A percentile compares a stretch with the other conserved stretches of the same genome.
Evolutionary conservation across 768 basidiomycete genomes (phyloP).

Genomic region (Termitomyces sp.): DNA sequence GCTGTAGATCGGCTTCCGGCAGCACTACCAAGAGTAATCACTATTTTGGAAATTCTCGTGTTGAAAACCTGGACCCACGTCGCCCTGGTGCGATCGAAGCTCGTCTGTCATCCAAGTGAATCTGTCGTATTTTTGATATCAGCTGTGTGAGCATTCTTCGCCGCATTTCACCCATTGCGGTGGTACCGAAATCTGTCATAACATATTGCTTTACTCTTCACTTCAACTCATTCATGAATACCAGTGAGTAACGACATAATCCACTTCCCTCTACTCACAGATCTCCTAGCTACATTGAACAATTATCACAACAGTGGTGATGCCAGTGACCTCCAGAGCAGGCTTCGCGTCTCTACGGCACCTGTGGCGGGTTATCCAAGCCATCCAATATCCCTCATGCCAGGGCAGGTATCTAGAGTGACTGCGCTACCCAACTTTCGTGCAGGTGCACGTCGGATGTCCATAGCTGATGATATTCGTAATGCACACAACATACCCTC

Average conservation of each 20-base stretch:
- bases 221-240: slow-evolving; percentile 4
- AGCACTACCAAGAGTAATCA: neutral
- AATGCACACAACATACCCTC: slow-evolving; percentile 8
- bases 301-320: neutral
- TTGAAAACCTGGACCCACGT: neutral
- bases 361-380: slow-evolving; percentile 17
- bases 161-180: neutral
- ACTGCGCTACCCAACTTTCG: slow-evolving; percentile 19
- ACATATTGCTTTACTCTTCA: neutral
- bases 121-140: neutral
- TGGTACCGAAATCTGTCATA: neutral
- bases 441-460: slow-evolving; percentile 9
- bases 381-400: slow-evolving; percentile 17
- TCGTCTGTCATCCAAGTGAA: neutral
- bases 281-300: slow-evolving; percentile 12
- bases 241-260: slow-evolving; percentile 4
- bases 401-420: slow-evolving; percentile 14
- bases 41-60: neutral
- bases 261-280: neutral
- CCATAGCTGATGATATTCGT: slow-evolving; percentile 12
- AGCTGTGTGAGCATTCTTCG: neutral
- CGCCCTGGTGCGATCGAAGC: neutral
- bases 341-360: slow-evolving; percentile 16
- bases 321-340: slow-evolving; percentile 1
- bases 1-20: too few relatives aligned